Base-by-base conservation (phyloP, 176 grass and related monocot species). In the Hordeum vulgare region DNA sequence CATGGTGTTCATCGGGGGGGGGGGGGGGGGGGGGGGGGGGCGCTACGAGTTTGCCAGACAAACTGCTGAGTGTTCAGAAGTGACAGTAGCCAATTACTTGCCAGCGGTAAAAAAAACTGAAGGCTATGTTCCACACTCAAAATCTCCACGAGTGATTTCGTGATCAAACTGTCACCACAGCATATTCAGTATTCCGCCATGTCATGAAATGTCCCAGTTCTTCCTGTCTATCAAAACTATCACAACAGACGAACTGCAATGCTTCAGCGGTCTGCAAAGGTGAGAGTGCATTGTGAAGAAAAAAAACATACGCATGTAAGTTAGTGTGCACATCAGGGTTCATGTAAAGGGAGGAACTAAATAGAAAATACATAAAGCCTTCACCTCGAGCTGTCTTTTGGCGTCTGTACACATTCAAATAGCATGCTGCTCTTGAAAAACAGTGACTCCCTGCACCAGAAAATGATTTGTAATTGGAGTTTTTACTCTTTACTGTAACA, bases 361-460 rank as follows among this genome's bases (percentile, higher is more conserved):
- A 6, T 28, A 47, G 37, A 76, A 45, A 72, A 7, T 24, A 74
- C 31, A 27, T 61, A 49, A 33, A 34, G n/a, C 9, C 37, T 81
- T 77, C 56, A 89, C 77, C 87, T 71, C 8, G 10, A 70, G 15
- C 37, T 85, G 85, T 70, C 29, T 67, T 83, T 33, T 11, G 11
- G 26, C 63, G 21, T 74, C 11, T 70, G 54, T 83, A 78, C 44
- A 35, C 6, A 89, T 5, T 67, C 37, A 39, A 73, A 36, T 45
- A 31, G 75, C 28, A 62, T 81, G 12, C 29, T 75, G 24, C 42
- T 70, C 5, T 81, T 61, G 40, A 85, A 70, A 66, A 85, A 34
- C n/a, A 80, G 51, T 33, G 25, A 45, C 27, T 34, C 39, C 45
- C 17, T 76, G 40, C 54, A 79, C 8, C 8, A 62, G 54, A 54